Evolutionary conservation across 2,329 filamentous ascomycete genomes (phyloP), one percentile per base, ranked within the genome.

Genomic region (Neofusicoccum kwambonambiense): DNA sequence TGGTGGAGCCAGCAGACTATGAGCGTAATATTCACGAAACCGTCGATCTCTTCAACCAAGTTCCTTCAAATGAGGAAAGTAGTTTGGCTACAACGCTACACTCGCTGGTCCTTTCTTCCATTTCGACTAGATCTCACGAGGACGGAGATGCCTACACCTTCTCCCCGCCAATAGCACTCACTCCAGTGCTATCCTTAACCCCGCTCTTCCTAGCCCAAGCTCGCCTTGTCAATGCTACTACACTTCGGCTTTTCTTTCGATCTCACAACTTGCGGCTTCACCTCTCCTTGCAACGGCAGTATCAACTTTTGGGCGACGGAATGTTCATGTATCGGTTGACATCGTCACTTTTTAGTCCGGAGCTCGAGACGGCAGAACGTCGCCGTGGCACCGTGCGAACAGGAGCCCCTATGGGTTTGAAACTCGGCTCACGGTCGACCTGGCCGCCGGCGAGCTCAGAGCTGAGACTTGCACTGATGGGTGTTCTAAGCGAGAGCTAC

Each of bases 391-490:
- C 86, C 51, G 89, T 62, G 2, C 56, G 64, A n/a, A 65, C 64
- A n/a, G 91, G 50, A 86, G 88, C 65, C 80, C 86, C 56, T 13
- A 94, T 96, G 83, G 94, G 95, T 0, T 82, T 98, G 45, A 89
- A 93, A 45, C 82, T 98, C 0, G 90, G 90, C n/a, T 87, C 86
- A 2, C 86, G 92, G 70, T 88, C 91, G 64, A 91, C 84, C 37
- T 98, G 95, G 95, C 95, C 95, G 31, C 95, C 95, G 4, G 93
- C 93, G 27, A 96, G 91, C 75, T 97, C 93, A 0, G 95, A 98
- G 75, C 80, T 99, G n/a, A 87, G 93, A 9, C 83, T 98, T 4
- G 92, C 92, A 0, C 82, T 99, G 17, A 96, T 93, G 85, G 93
- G 92, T 0, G 85, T 98, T 0, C 80, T 98, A 6, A 84, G 86